phyloP scores from a whole-genome alignment of 2,329 filamentous ascomycete species.

The Pyrenophora seminiperda region DNA sequence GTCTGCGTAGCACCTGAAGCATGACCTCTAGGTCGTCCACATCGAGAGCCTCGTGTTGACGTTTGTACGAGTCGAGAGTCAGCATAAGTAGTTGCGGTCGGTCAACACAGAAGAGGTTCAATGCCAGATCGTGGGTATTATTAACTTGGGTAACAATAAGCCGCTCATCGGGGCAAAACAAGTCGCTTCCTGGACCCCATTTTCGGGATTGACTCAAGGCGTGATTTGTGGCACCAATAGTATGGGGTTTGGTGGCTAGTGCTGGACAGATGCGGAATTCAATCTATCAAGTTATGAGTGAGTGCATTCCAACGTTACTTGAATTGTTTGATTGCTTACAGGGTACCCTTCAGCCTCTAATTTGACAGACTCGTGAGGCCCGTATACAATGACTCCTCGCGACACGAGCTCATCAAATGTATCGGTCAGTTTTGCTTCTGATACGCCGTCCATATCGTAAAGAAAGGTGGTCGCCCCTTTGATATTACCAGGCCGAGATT shows the following conservation, averaged over 20 bases:
- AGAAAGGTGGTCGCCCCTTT: neutral
- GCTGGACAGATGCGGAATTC: constrained; percentile 43
- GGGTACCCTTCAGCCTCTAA: constrained; percentile 34
- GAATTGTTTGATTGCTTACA: constrained; percentile 18
- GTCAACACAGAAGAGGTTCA: constrained; percentile 58
- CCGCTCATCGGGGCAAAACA: constrained; percentile 53
- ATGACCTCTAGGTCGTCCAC: constrained; percentile 50
- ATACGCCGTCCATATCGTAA: constrained; percentile 16
- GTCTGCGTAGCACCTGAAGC: constrained; percentile 38
- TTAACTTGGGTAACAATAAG: constrained; percentile 51
- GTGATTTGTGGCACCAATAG: constrained; percentile 26
- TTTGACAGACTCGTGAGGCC: constrained; percentile 27
- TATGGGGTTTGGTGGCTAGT: constrained; percentile 39
- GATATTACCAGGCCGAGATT: constrained; percentile 1
- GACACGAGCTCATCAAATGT: constrained; percentile 34
- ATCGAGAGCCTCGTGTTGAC: constrained; percentile 54
- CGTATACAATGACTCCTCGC: constrained; percentile 33
- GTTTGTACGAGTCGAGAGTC: constrained; percentile 53
- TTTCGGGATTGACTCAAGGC: constrained; percentile 24
- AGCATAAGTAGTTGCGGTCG: constrained; percentile 56
- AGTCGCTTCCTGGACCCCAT: constrained; percentile 46
- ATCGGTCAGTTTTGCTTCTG: constrained; percentile 20
- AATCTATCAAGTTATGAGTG: constrained; percentile 23
- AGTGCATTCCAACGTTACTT: neutral
- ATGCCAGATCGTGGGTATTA: constrained; percentile 52